phyloP scores from a whole-genome alignment of 2,329 filamentous ascomycete species.

The Aschersonia sp. region DNA sequence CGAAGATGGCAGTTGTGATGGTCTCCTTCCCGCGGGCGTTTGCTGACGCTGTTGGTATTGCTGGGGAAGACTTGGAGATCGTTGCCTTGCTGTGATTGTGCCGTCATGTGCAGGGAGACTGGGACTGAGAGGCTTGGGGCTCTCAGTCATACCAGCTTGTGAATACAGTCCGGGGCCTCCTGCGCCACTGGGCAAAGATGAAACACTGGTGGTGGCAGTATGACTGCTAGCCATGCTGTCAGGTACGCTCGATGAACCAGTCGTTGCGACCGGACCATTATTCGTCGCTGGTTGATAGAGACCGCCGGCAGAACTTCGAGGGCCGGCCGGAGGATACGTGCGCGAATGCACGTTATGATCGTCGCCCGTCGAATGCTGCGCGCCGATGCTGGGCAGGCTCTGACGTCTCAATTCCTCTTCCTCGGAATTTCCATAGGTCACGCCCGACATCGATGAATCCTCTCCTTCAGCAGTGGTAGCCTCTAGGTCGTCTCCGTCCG shows the following conservation, averaged over 20 bases:
- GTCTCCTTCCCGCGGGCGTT: conserved; percentile 40
- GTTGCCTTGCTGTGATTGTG: conserved; percentile 35
- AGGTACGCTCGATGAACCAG: conserved; percentile 35
- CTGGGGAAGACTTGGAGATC: conserved; percentile 51
- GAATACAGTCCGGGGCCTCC: conserved; percentile 49
- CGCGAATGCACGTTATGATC: conserved; percentile 49
- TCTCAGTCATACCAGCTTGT: conserved; percentile 67
- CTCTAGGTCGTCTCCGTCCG: conserved; percentile 60
- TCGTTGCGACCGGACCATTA: conserved; percentile 34
- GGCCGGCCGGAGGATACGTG: conserved; percentile 63
- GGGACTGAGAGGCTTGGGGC: conserved; percentile 73
- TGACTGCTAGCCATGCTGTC: conserved; percentile 27
- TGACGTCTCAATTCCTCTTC: conserved; percentile 50
- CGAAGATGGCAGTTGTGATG: conserved; percentile 39
- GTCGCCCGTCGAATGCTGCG: conserved; percentile 48
- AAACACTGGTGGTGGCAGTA: conserved; percentile 33
- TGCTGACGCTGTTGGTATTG: conserved; percentile 54
- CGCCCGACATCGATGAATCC: conserved; percentile 41
- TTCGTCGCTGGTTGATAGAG: conserved; percentile 49
- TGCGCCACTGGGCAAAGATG: conserved; percentile 30
- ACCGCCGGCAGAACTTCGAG: conserved; percentile 33
- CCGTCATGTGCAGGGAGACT: conserved; percentile 38
- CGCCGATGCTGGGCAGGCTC: conserved; percentile 63
- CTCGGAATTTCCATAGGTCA: conserved; percentile 41
- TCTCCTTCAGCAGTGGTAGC: conserved; percentile 34